Conservation (phyloP, 1,284 basidiomycete genomes). For the Phylloporus sp. region DNA sequence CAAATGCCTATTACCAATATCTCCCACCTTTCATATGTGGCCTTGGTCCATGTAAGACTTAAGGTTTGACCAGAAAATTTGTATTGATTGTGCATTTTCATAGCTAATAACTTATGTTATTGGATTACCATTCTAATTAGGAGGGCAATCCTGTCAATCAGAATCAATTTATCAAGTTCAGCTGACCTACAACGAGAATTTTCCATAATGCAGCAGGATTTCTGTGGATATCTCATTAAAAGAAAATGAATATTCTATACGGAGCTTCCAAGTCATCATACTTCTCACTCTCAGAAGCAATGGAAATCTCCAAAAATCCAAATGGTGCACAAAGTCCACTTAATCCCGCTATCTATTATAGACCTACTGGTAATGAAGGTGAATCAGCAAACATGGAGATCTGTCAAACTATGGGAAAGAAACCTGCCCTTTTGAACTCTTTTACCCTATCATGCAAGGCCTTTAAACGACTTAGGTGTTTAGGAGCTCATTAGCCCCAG, state of each 20-base stretch:
- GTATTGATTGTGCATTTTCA: constrained; percentile 59
- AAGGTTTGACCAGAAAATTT: constrained; percentile 85
- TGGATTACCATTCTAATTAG: constrained; percentile 42
- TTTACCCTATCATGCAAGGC: too few species aligned
- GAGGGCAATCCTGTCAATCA: constrained; percentile 87
- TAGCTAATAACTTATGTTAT: constrained; percentile 4
- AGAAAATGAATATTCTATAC: constrained; percentile 63
- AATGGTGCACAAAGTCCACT: too few species aligned
- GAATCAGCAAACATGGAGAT: too few species aligned
- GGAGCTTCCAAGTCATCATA: too few species aligned
- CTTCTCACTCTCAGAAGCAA: too few species aligned
- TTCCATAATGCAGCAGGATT: constrained; percentile 93
- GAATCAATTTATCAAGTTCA: constrained; percentile 81
- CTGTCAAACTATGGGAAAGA: too few species aligned
- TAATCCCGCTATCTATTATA: too few species aligned
- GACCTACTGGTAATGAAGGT: too few species aligned
- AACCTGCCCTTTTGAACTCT: too few species aligned
- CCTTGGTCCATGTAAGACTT: constrained; percentile 94
- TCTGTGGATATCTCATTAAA: constrained; percentile 82
- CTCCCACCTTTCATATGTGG: constrained; percentile 93
- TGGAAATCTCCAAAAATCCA: too few species aligned
- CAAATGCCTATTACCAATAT: constrained; percentile 85
- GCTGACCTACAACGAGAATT: constrained; percentile 83
- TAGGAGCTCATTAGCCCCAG: too few species aligned
- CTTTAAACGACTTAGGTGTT: too few species aligned